phyloP scores from a whole-genome alignment of 75 land plant species.

The Picea sitchensis region DNA sequence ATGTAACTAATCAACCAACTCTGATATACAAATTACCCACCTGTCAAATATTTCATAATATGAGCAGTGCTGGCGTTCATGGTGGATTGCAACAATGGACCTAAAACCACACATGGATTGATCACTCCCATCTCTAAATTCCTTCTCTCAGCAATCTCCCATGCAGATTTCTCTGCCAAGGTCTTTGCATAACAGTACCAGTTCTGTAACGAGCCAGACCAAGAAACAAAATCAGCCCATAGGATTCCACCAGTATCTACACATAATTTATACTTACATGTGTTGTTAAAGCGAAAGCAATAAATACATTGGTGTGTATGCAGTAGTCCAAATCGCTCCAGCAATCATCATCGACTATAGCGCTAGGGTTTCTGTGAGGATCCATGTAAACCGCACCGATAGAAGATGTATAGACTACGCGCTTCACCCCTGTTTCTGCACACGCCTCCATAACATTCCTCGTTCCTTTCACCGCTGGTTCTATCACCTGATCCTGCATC shows the following conservation, averaged over 20 bases:
- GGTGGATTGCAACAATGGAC: constrained; percentile 45
- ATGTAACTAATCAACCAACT: too few species aligned
- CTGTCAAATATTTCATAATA: constrained; percentile 36
- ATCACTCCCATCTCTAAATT: constrained; percentile 40
- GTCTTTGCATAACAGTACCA: constrained; percentile 3
- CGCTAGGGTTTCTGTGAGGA: constrained; percentile 16
- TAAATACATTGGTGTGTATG: constrained; percentile 27
- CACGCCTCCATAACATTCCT: constrained; percentile 36
- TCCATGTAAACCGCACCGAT: constrained; percentile 41
- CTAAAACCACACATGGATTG: constrained; percentile 41
- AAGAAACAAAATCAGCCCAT: too few species aligned
- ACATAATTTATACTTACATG: background rate
- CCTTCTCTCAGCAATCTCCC: constrained; percentile 29
- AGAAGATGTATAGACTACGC: constrained; percentile 51
- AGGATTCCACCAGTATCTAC: too few species aligned
- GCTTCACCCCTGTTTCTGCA: constrained; percentile 23
- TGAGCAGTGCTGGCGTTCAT: constrained; percentile 47
- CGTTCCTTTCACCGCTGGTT: constrained; percentile 43
- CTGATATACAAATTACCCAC: background rate
- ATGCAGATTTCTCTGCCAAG: constrained; percentile 38
- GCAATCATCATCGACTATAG: constrained; percentile 34
- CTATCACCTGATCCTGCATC: constrained; percentile 17
- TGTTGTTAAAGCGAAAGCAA: background rate
- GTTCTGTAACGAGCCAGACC: background rate
- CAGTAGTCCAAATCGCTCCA: constrained; percentile 54